Evolutionary conservation across 352 stramenopile genomes (phyloP).

Genomic region (Globisporangium heterothallicum): DNA sequence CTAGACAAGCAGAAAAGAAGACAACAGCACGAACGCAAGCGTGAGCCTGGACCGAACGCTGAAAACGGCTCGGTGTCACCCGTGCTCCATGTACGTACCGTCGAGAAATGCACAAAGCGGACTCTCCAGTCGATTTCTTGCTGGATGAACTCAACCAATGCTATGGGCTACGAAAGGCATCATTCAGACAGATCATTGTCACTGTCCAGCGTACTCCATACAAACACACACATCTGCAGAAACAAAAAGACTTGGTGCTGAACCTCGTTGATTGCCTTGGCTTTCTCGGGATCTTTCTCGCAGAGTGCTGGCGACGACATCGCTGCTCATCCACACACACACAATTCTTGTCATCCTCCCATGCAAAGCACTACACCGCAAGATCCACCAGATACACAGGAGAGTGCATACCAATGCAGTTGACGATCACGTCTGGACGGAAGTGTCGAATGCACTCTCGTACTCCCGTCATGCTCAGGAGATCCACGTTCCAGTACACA

Average conservation of each 20-base stretch:
- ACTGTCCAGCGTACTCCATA: too few relatives aligned
- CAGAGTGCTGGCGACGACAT: constrained; percentile 54
- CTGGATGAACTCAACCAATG: constrained; percentile 27
- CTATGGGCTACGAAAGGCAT: constrained; percentile 23
- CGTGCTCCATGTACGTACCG: constrained; percentile 15
- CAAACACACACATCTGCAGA: too few relatives aligned
- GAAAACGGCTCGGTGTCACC: neutral
- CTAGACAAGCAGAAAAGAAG: constrained; percentile 11
- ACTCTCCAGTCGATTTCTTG: constrained; percentile 17
- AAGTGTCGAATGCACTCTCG: constrained; percentile 32
- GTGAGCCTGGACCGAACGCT: too few relatives aligned
- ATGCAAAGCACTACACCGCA: neutral
- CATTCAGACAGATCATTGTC: too few relatives aligned
- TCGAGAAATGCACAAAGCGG: constrained; percentile 60
- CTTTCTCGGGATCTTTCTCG: constrained; percentile 34
- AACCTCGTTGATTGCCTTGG: constrained; percentile 48
- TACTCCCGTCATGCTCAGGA: constrained; percentile 24
- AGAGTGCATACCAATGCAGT: constrained; percentile 42
- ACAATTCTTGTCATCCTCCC: too few relatives aligned
- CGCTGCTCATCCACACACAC: constrained; percentile 18
- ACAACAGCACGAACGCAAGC: too few relatives aligned
- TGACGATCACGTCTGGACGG: constrained; percentile 37
- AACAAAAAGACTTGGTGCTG: too few relatives aligned
- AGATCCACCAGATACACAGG: neutral
- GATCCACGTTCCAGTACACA: constrained; percentile 39